Evolutionary conservation across 2,329 filamentous ascomycete genomes (phyloP).

Genomic region (Albifimbria verrucaria): DNA sequence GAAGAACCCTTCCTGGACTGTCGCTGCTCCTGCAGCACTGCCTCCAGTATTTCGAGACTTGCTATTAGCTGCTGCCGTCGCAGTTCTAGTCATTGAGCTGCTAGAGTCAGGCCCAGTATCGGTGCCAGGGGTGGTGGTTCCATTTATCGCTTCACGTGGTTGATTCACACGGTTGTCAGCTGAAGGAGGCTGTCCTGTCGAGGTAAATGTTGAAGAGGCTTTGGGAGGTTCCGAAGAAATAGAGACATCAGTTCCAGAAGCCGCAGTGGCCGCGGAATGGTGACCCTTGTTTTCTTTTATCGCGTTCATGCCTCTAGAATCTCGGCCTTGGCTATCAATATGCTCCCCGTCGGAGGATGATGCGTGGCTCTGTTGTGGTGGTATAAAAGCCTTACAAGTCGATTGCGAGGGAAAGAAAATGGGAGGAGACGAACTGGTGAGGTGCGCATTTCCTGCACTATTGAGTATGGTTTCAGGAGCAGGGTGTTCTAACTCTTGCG

Average conservation of each 20-base stretch:
- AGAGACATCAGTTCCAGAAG: not conserved
- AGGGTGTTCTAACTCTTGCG: not conserved
- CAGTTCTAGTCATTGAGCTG: not conserved
- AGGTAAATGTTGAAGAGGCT: not conserved
- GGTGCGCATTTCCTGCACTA: too few relatives aligned
- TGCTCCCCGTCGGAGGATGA: too few relatives aligned
- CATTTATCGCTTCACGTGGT: not conserved
- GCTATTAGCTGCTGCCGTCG: slow-evolving; percentile 11
- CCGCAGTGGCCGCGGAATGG: not conserved
- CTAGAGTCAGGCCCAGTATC: slow-evolving; percentile 4
- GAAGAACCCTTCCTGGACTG: slow-evolving; percentile 96
- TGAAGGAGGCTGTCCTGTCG: not conserved
- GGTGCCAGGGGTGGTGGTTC: not conserved
- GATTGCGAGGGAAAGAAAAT: too few relatives aligned
- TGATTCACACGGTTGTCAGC: not conserved
- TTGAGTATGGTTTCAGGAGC: too few relatives aligned
- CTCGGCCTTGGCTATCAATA: too few relatives aligned
- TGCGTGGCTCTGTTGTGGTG: too few relatives aligned
- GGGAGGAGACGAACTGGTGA: too few relatives aligned
- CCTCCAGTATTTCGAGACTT: slow-evolving; percentile 27
- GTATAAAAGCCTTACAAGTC: too few relatives aligned
- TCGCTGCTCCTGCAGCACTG: slow-evolving; percentile 52
- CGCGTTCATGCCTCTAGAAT: not conserved
- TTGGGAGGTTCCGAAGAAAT: not conserved
- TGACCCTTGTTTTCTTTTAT: too few relatives aligned